Base-by-base conservation (phyloP, 2,329 filamentous ascomycete genomes). In the Apiospora pterosperma region DNA sequence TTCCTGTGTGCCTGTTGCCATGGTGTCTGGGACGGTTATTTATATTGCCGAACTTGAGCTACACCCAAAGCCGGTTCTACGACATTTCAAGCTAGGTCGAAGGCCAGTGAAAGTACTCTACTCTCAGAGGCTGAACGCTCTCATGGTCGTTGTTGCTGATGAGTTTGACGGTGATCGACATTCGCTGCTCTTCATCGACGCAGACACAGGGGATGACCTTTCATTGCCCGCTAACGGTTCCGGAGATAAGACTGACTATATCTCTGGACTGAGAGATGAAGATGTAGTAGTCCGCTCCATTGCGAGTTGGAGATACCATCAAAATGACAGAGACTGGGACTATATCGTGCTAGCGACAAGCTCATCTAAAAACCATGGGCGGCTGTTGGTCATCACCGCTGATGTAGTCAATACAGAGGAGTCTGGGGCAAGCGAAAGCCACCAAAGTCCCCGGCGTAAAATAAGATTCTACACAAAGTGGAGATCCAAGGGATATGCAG, bases 201-300 rank as follows among this genome's bases (percentile, higher is more conserved):
- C 83, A 0, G 80, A 83, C 8, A 85, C 83, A 0, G 88, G 87
- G 1, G 70, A 75, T 5, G 79, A 85, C 63, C 71, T 89, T 1
- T 86, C 85, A 0, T 68, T 72, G 14, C 78, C 86, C 0, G 71
- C 74, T 2, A 79, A 83, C 63, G 82, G 77, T 69, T 1, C 69
- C 61, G 58, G 69, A 67, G 52, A 65, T 52, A 69, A 70, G n/a
- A 65, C 81, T 0, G 76, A 82, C 1, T 85, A 83, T 64, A 84
- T 89, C 36, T 82, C 80, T 19, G 84, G 84, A 4, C 78, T 93
- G 19, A 85, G 85, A 1, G 81, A 85, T 55, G 67, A 76, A 0
- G 84, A 84, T 0, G 88, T 91, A 67, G 82, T 81, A 42, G 84
- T 93, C 1, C 80, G 86, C 52, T 82, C 85, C 1, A 74, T 93